Conservation (phyloP, 148 eudicot genomes). For the Arctostaphylos glauca region DNA sequence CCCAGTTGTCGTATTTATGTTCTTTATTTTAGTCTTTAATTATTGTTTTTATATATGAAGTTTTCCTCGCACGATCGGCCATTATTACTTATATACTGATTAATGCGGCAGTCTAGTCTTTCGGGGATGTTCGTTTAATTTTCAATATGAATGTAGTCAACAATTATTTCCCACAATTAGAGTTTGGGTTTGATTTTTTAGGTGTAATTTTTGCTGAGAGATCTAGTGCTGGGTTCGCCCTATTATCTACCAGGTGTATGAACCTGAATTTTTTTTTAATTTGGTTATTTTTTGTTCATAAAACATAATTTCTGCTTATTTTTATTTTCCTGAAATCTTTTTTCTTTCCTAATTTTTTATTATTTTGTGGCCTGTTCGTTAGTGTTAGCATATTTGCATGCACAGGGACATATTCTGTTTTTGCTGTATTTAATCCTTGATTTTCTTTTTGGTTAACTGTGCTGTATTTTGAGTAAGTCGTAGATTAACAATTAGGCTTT, state of each 20-base stretch:
- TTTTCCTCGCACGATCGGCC: background rate
- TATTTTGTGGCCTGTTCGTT: background rate
- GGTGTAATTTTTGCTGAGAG: background rate
- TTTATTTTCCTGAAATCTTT: constrained; percentile 1
- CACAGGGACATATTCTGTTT: background rate
- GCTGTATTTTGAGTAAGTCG: background rate
- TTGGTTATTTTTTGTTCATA: background rate
- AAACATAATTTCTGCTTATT: background rate
- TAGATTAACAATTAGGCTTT: background rate
- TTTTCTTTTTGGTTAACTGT: background rate
- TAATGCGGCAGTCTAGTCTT: constrained; percentile 8
- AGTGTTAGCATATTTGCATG: background rate
- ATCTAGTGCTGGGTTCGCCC: background rate
- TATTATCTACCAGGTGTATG: background rate
- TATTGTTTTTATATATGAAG: background rate
- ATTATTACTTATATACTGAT: background rate
- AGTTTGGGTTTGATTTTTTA: background rate
- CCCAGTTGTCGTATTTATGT: constrained; percentile 2
- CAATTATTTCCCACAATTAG: background rate
- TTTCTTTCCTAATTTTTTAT: background rate
- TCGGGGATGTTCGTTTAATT: background rate
- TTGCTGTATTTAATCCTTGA: background rate
- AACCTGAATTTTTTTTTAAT: background rate
- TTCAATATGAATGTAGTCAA: background rate
- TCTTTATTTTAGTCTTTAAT: background rate